These are phyloP conservation scores for Penicillium occitanis DNA, from an alignment of 2,329 filamentous ascomycete genomes.

Conservation along the genomic window DNA sequence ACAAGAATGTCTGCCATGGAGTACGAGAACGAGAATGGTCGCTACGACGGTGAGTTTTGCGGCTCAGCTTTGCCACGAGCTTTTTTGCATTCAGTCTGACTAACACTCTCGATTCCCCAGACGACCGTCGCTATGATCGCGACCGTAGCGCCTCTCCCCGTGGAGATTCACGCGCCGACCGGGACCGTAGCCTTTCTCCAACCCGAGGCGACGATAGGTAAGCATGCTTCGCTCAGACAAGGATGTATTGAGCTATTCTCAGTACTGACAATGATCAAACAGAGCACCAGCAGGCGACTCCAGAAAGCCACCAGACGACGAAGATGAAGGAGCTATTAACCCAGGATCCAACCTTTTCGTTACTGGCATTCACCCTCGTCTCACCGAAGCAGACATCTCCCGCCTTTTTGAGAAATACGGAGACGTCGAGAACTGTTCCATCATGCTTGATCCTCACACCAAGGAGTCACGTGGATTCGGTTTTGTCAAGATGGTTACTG, in stretches of 20 bases:
- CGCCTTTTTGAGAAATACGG: slow-evolving; percentile 98
- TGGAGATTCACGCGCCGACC: slow-evolving; percentile 54
- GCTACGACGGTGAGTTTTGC: slow-evolving; percentile 61
- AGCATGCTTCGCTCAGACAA: slow-evolving; percentile 22
- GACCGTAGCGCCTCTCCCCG: slow-evolving; percentile 67
- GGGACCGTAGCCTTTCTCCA: slow-evolving; percentile 65
- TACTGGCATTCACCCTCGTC: slow-evolving; percentile 91
- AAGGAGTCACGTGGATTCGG: slow-evolving; percentile 98
- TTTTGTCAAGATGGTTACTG: slow-evolving; percentile 97
- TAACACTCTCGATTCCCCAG: slow-evolving; percentile 30
- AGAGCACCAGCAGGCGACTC: slow-evolving; percentile 51
- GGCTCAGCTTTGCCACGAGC: background rate
- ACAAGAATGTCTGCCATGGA: slow-evolving; percentile 54
- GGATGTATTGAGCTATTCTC: background rate
- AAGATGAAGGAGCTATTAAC: slow-evolving; percentile 78
- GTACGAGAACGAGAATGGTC: slow-evolving; percentile 65
- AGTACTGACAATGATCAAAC: slow-evolving; percentile 18
- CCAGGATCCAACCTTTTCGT: slow-evolving; percentile 98
- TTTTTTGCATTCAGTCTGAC: background rate
- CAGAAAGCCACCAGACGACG: slow-evolving; percentile 58
- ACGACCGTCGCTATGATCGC: slow-evolving; percentile 65
- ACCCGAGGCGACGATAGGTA: slow-evolving; percentile 57
- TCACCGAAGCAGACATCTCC: slow-evolving; percentile 85
- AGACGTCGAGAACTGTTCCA: slow-evolving; percentile 98
- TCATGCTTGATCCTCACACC: slow-evolving; percentile 98